Conservation (phyloP, 2,329 filamentous ascomycete genomes). For the Xylaria sp. region DNA sequence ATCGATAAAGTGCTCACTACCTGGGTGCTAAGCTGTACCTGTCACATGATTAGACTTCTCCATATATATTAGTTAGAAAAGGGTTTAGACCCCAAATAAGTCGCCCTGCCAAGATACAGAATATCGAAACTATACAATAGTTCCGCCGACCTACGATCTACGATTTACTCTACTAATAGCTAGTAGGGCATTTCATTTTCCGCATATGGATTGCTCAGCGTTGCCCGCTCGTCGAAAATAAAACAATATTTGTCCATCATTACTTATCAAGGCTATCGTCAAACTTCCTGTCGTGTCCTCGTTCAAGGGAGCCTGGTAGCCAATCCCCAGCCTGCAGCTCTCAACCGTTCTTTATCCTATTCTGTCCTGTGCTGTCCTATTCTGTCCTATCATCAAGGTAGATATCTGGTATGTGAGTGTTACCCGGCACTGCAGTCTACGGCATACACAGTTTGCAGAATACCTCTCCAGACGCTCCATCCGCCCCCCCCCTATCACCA, state of each 20-base stretch:
- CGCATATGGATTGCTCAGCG: not conserved
- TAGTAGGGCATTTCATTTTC: not conserved
- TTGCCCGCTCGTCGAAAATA: not conserved
- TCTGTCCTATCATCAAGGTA: not conserved
- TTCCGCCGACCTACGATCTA: not conserved
- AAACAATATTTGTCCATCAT: slow-evolving; percentile 1
- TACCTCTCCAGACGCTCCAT: not conserved
- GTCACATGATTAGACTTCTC: too few species aligned
- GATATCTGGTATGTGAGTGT: slow-evolving; percentile 17
- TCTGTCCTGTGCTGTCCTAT: too few species aligned
- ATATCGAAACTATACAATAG: too few species aligned
- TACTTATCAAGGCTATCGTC: slow-evolving; percentile 4
- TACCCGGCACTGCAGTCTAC: not conserved
- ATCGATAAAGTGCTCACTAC: too few species aligned
- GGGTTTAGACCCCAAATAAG: too few species aligned
- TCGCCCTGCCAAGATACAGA: too few species aligned
- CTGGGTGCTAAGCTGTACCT: too few species aligned
- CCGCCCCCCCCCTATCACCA: not conserved
- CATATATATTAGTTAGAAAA: too few species aligned
- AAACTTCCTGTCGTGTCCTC: not conserved
- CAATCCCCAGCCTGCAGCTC: not conserved
- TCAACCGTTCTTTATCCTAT: too few species aligned
- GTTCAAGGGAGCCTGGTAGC: slow-evolving; percentile 6
- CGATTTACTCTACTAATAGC: not conserved
- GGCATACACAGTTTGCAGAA: not conserved